phyloP scores from a whole-genome alignment of 371 early-diverging fungal species.

The Mortierella sp. region DNA sequence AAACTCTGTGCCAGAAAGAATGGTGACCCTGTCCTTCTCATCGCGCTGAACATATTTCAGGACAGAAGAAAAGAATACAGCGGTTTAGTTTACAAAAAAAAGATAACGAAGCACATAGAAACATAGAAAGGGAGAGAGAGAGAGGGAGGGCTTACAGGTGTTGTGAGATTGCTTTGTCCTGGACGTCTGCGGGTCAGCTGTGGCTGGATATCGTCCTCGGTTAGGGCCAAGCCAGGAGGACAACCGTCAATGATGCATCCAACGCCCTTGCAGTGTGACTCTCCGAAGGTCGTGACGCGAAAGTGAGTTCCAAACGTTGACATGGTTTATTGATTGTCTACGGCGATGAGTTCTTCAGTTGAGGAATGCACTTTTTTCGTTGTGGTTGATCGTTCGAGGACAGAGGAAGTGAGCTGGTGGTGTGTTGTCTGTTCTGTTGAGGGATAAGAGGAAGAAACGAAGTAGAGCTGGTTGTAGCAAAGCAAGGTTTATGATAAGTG shows the following conservation, averaged over 20 bases:
- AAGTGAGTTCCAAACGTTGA: conserved; percentile 83
- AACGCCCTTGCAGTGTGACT: conserved; percentile 97
- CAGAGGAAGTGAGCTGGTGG: conserved; percentile 1
- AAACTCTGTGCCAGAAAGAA: conserved; percentile 93
- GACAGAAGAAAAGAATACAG: conserved; percentile 3
- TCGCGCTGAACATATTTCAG: conserved; percentile 68
- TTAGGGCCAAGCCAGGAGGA: conserved; percentile 93
- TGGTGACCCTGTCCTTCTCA: conserved; percentile 92
- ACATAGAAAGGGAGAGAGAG: not conserved
- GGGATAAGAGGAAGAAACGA: not conserved
- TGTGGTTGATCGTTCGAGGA: too few relatives aligned
- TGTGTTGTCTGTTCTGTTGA: not conserved
- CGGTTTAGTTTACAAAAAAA: not conserved
- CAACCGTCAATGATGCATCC: conserved; percentile 97
- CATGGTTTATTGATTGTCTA: too few relatives aligned
- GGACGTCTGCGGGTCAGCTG: conserved; percentile 94
- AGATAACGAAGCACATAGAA: not conserved
- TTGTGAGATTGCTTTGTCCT: conserved; percentile 95
- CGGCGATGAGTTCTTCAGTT: too few relatives aligned
- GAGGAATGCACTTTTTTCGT: too few relatives aligned
- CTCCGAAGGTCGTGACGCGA: conserved; percentile 97
- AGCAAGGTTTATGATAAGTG: not conserved
- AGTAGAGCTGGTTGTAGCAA: not conserved
- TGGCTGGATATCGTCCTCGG: conserved; percentile 92
- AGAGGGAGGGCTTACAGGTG: conserved; percentile 77